Evolutionary conservation across 345 rosid genomes (phyloP).

Genomic region (Linum usitatissimum): DNA sequence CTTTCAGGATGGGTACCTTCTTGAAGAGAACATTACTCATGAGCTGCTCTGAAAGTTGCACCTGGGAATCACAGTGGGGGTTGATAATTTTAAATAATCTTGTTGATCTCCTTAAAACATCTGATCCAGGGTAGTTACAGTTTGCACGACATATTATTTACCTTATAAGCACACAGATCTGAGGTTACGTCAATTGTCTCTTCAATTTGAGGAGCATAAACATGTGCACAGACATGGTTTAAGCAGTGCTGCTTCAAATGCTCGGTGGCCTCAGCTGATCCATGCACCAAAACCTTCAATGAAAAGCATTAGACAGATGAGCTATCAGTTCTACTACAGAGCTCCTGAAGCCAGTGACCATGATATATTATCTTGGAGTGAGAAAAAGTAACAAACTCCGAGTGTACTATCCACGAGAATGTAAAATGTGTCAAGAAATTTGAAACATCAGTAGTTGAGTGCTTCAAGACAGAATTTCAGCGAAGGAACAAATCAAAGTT

Average conservation of each 20-base stretch:
- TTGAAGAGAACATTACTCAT: conserved; percentile 94
- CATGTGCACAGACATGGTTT: conserved; percentile 75
- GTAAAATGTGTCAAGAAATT: no score
- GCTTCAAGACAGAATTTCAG: no score
- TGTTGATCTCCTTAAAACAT: background rate
- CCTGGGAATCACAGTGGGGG: conserved; percentile 34
- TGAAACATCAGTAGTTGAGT: no score
- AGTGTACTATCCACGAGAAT: no score
- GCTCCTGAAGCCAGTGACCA: no score
- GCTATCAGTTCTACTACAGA: background rate
- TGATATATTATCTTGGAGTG: no score
- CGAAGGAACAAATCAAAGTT: no score
- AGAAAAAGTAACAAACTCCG: no score
- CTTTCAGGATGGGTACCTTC: conserved; percentile 39
- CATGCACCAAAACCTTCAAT: conserved; percentile 86
- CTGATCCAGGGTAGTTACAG: conserved; percentile 1
- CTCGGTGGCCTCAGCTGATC: conserved; percentile 94
- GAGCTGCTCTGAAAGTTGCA: conserved; percentile 89
- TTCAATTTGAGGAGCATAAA: conserved; percentile 83
- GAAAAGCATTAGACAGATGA: conserved; percentile 1
- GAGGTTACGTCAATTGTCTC: conserved; percentile 91
- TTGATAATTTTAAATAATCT: conserved; percentile 8
- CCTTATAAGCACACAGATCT: conserved; percentile 95
- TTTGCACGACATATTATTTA: conserved; percentile 14
- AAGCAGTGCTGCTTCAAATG: conserved; percentile 91